These are phyloP conservation scores for Aspergillus affinis DNA, from an alignment of 495 filamentous ascomycete species.

Conservation along the genomic window DNA sequence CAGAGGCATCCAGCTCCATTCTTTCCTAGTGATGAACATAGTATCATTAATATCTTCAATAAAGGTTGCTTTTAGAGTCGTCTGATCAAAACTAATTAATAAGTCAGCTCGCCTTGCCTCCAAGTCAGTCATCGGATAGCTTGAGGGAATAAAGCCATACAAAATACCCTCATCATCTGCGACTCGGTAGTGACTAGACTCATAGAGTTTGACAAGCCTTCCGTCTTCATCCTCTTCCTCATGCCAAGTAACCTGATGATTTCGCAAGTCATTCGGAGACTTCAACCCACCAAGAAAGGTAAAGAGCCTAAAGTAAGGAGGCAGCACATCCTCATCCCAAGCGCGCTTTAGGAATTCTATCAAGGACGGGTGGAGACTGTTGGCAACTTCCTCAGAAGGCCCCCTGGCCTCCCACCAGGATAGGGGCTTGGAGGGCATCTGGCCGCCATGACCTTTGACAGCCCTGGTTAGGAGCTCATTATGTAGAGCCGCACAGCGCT, in stretches of 20 bases:
- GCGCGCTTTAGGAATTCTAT: slow-evolving; percentile 16
- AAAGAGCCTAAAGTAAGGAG: slow-evolving; percentile 4
- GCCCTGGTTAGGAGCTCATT: slow-evolving; percentile 14
- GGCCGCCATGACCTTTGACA: slow-evolving; percentile 4
- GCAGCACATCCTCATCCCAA: slow-evolving; percentile 9
- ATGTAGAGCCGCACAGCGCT: slow-evolving; percentile 19
- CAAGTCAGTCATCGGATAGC: not conserved
- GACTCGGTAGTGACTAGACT: slow-evolving; percentile 9
- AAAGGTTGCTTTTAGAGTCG: slow-evolving; percentile 14
- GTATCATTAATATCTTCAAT: slow-evolving; percentile 11
- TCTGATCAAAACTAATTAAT: slow-evolving; percentile 16
- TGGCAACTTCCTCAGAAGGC: slow-evolving; percentile 4
- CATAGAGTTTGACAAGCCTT: slow-evolving; percentile 13
- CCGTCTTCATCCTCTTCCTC: slow-evolving; percentile 14
- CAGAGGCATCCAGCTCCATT: slow-evolving; percentile 19
- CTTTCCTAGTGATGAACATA: slow-evolving; percentile 1
- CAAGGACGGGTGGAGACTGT: slow-evolving; percentile 3
- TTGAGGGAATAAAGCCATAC: slow-evolving; percentile 10
- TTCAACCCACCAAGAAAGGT: slow-evolving; percentile 11
- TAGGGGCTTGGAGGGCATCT: slow-evolving; percentile 11
- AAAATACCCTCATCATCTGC: slow-evolving; percentile 16
- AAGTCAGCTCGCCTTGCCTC: slow-evolving; percentile 7
- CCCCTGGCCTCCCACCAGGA: slow-evolving; percentile 11
- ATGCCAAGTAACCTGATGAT: slow-evolving; percentile 5
- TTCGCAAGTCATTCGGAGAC: slow-evolving; percentile 4